Evolutionary conservation across 768 basidiomycete genomes (phyloP).

Genomic region (Phanerodontia chrysosporium): DNA sequence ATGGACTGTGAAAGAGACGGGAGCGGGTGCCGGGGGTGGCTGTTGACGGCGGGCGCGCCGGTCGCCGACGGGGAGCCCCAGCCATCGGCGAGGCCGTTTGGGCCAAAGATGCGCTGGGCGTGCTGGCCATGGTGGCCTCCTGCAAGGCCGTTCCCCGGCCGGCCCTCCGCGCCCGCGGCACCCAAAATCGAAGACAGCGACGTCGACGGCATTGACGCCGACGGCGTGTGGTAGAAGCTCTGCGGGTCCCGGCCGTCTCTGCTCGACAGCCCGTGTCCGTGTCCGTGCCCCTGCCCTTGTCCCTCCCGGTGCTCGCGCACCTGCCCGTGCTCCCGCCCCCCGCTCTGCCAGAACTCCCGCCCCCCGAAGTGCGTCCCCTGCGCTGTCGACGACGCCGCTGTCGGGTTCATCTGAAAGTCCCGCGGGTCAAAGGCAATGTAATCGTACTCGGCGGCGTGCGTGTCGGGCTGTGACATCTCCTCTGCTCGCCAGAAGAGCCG

Average conservation of each 20-base stretch:
- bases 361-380: slow-evolving; percentile 5
- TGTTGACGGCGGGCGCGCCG: not conserved
- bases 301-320: slow-evolving; percentile 4
- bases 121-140: too few relatives aligned
- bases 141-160: slow-evolving; percentile 17
- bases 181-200: slow-evolving; percentile 14
- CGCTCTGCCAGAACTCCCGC: slow-evolving; percentile 12
- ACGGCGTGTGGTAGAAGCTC: slow-evolving; percentile 18
- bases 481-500: slow-evolving; percentile 3
- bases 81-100: slow-evolving; percentile 11
- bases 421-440: slow-evolving; percentile 17
- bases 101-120: slow-evolving; percentile 16
- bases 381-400: not conserved
- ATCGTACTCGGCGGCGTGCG: slow-evolving; percentile 22
- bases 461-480: slow-evolving; percentile 25
- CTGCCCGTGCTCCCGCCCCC: slow-evolving; percentile 5
- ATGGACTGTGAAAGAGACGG: slow-evolving; percentile 7
- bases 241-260: slow-evolving; percentile 1
- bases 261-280: not conserved
- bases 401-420: slow-evolving; percentile 10
- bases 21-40: slow-evolving; percentile 13
- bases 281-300: slow-evolving; percentile 7
- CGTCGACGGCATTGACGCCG: slow-evolving; percentile 17
- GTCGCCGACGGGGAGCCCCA: slow-evolving; percentile 3
- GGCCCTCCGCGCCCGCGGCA: slow-evolving; percentile 12